These are phyloP conservation scores for Tulasnella sp. DNA, from an alignment of 768 basidiomycete species.

Conservation along the genomic window DNA sequence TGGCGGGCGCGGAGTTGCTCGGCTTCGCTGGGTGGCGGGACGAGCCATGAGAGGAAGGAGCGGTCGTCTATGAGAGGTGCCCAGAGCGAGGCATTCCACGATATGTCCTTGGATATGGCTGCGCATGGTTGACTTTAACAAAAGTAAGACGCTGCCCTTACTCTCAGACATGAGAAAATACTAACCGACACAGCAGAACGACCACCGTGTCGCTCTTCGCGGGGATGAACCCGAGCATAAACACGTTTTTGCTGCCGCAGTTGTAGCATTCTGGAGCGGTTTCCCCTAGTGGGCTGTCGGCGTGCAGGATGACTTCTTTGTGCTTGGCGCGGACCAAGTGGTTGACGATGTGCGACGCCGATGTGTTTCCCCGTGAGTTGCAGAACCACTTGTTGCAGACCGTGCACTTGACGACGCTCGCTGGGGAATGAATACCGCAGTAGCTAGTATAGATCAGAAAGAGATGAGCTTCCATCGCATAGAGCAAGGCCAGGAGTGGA, in stretches of 20 bases:
- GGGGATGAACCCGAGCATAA: slow-evolving; percentile 98
- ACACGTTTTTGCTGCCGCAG: slow-evolving; percentile 98
- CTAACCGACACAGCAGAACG: slow-evolving; percentile 88
- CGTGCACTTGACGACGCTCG: slow-evolving; percentile 92
- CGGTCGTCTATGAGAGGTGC: slow-evolving; percentile 97
- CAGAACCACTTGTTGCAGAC: slow-evolving; percentile 96
- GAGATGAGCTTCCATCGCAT: slow-evolving; percentile 6
- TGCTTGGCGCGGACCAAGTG: slow-evolving; percentile 98
- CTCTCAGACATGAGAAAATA: slow-evolving; percentile 14
- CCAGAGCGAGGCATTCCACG: slow-evolving; percentile 97
- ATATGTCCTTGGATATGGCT: slow-evolving; percentile 92
- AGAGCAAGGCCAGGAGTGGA: slow-evolving; percentile 10
- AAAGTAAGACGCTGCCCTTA: not conserved
- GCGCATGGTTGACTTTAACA: slow-evolving; percentile 99
- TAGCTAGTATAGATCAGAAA: slow-evolving; percentile 44
- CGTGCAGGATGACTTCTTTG: slow-evolving; percentile 95
- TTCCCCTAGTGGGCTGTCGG: slow-evolving; percentile 90
- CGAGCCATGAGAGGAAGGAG: slow-evolving; percentile 97
- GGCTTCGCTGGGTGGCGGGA: slow-evolving; percentile 91
- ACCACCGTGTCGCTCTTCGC: slow-evolving; percentile 99
- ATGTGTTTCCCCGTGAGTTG: slow-evolving; percentile 95
- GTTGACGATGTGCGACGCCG: slow-evolving; percentile 97
- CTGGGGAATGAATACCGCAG: slow-evolving; percentile 95
- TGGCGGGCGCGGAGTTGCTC: slow-evolving; percentile 95
- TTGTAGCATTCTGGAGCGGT: slow-evolving; percentile 99